Percentiles rank a stretch among this genome's conserved stretches.
phyloP scores from a whole-genome alignment of 371 early-diverging fungal genomes.

The Globomyces sp. region DNA sequence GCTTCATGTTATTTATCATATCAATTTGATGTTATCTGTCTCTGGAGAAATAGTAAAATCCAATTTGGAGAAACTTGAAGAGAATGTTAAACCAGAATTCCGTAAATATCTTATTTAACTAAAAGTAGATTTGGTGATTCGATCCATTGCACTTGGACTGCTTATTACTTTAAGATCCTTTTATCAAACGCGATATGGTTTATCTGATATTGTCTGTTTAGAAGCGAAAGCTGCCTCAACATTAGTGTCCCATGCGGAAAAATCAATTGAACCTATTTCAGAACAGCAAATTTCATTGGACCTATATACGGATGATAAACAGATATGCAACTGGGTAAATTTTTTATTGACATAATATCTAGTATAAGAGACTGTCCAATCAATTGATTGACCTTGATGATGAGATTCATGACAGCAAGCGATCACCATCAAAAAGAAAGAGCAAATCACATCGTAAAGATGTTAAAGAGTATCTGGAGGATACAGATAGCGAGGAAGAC shows the following conservation, averaged over 20 bases:
- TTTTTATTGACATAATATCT: too few relatives aligned
- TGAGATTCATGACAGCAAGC: too few relatives aligned
- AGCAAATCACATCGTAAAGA: too few relatives aligned
- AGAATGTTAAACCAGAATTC: constrained; percentile 22
- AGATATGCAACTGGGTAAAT: constrained; percentile 8
- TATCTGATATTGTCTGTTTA: constrained; percentile 58
- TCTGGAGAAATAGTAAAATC: constrained; percentile 56
- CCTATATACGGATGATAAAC: not conserved
- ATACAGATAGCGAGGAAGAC: too few relatives aligned
- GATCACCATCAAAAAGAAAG: too few relatives aligned
- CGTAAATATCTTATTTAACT: constrained; percentile 17
- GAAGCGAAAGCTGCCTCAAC: constrained; percentile 10
- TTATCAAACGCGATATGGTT: constrained; percentile 59
- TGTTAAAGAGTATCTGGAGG: too few relatives aligned
- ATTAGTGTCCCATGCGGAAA: not conserved
- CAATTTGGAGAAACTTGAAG: constrained; percentile 21
- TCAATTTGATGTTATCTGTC: constrained; percentile 68
- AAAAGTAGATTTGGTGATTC: constrained; percentile 6
- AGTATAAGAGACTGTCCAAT: too few relatives aligned
- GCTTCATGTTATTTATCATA: constrained; percentile 62
- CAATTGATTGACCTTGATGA: too few relatives aligned
- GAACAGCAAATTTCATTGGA: not conserved
- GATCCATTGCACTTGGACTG: constrained; percentile 52
- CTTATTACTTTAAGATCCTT: constrained; percentile 58
- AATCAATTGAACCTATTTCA: not conserved